Evolutionary conservation across 805 yeast species (phyloP), one percentile per base, ranked within the genome.

Genomic region (Nakazawaea wyomingensis): DNA sequence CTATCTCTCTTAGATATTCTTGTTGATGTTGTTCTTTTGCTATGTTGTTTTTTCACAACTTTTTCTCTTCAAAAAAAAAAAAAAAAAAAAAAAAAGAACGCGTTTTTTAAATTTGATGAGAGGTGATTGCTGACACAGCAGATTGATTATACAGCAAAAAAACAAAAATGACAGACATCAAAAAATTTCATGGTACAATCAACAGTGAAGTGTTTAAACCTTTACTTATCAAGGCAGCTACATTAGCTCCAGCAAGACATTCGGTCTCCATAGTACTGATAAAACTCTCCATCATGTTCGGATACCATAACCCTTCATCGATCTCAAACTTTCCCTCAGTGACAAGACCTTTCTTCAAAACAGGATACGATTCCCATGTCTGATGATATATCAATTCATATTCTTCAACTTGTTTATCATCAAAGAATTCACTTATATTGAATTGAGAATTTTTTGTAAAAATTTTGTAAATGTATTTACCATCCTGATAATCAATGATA

Each of bases 181-280:
- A 30, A 13, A 13, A 16, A 30, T 30, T 13, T 30, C 13, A 53
- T 17, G 57, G 57, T 11, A 55, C 44, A 2, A 33, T 32, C 13
- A 60, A 37, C 28, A 41, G 51, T 1, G 61, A 54, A 0, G 56
- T 55, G 37, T 62, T 63, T 22, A 41, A 42, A 1, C 60, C 64
- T 2, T 26, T 4, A 4, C 65, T 50, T 3, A 73, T 61, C 34
- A 71, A 52, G 1, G 66, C 72, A 4, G 79, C 78, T 20, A 69
- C 72, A 43, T 66, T 66, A 16, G 75, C 74, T 19, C 78, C 78
- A 1, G 72, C 68, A 22, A 74, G 50, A 1, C 76, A 69, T 11
- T 69, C 59, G 0, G 80, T 72, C 48, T 74, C 80, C 78, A 74
- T 71, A 0, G 78, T 74, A 43, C 75, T 68, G 40, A 71, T 61